These are phyloP conservation scores for Climacium dendroides DNA, from an alignment of 225 moss, liverwort and hornwort species.

Conservation along the genomic window DNA sequence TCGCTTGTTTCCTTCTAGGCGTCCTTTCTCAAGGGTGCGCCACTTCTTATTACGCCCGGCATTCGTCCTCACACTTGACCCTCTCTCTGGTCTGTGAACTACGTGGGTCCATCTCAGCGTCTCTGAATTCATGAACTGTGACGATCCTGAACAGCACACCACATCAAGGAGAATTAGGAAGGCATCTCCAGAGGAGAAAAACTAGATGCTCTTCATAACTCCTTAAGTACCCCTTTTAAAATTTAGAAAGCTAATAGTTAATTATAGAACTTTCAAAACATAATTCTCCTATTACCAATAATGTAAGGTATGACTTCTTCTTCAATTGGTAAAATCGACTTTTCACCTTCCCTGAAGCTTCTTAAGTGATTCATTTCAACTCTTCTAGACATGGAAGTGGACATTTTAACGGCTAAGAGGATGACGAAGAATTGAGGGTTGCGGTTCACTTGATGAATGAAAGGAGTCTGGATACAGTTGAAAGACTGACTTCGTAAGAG, in stretches of 20 bases:
- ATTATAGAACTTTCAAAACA: background rate
- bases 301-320: background rate
- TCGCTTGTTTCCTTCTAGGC: slow-evolving; percentile 38
- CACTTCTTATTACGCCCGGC: slow-evolving; percentile 54
- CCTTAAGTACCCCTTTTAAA: too few relatives aligned
- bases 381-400: background rate
- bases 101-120: background rate
- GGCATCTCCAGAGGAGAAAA: background rate
- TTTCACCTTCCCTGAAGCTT: background rate
- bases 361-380: background rate
- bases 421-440: background rate
- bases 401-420: background rate
- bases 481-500: background rate
- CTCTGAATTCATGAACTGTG: background rate
- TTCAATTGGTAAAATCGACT: background rate
- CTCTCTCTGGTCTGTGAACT: background rate
- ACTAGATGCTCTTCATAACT: background rate
- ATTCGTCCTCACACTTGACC: slow-evolving; percentile 11
- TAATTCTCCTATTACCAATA: background rate
- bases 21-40: slow-evolving; percentile 16
- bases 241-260: too few relatives aligned
- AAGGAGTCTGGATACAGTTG: background rate
- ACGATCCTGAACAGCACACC: background rate
- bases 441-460: background rate
- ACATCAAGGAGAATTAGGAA: background rate